These are phyloP conservation scores for Arbutus unedo DNA, from an alignment of 148 eudicot species.

Conservation along the genomic window DNA sequence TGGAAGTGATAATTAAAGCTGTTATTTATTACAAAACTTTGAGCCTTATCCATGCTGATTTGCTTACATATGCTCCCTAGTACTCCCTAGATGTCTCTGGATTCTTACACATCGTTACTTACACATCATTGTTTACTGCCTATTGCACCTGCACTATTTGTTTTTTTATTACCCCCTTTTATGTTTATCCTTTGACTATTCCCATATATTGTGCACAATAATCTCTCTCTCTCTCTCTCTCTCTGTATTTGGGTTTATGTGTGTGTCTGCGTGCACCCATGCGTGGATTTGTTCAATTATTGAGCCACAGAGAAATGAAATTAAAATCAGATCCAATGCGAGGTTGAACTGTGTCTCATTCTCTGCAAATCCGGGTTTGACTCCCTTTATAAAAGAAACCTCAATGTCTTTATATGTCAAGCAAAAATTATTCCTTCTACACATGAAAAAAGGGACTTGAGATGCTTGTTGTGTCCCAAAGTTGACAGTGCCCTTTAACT, in stretches of 20 bases:
- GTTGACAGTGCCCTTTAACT: too few species aligned
- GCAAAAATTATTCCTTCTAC: not conserved
- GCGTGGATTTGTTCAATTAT: slow-evolving; percentile 17
- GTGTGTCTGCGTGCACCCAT: not conserved
- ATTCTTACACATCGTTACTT: slow-evolving; percentile 1
- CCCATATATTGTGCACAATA: not conserved
- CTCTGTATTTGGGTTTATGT: too few species aligned
- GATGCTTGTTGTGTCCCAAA: too few species aligned
- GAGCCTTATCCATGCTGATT: slow-evolving; percentile 16
- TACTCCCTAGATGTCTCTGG: not conserved
- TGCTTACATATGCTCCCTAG: not conserved
- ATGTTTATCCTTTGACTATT: not conserved
- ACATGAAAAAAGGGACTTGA: not conserved
- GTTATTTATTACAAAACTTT: slow-evolving; percentile 2
- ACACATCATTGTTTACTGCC: not conserved
- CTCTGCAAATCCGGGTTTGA: not conserved
- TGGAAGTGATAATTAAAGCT: slow-evolving; percentile 14
- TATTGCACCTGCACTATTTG: not conserved
- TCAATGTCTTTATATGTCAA: not conserved
- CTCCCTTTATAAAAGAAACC: not conserved
- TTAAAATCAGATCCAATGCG: not conserved
- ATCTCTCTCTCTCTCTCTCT: not conserved
- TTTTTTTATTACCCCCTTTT: not conserved
- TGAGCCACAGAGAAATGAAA: not conserved
- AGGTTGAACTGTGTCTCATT: slow-evolving; percentile 12